A percentile compares a stretch with the other conserved stretches of the same genome.
Conservation (phyloP, 768 basidiomycete species). For the Nidularia pulvinata region DNA sequence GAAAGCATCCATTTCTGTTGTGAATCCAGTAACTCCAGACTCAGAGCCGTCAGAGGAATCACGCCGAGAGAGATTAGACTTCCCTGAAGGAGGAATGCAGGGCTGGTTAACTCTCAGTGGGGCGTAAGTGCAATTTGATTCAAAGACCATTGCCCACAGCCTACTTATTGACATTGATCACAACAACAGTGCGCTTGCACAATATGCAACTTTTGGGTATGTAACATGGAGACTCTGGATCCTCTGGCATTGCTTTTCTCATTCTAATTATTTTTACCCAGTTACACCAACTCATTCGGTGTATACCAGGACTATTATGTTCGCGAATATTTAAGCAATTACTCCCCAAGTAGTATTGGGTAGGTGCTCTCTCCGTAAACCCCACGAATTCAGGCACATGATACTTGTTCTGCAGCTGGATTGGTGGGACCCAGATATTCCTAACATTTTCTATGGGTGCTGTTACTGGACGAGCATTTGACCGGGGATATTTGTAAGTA, state of each 20-base stretch:
- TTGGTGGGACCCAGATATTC: conserved; percentile 54
- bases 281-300: conserved; percentile 33
- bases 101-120: conserved; percentile 44
- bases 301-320: conserved; percentile 40
- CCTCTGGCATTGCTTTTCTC: background rate
- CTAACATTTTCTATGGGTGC: conserved; percentile 46
- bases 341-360: conserved; percentile 33
- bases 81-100: conserved; percentile 37
- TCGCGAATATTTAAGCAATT: conserved; percentile 30
- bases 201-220: conserved; percentile 44
- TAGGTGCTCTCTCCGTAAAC: conserved; percentile 8
- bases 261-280: conserved; percentile 6
- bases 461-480: conserved; percentile 44
- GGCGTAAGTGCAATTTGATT: conserved; percentile 24
- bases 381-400: background rate
- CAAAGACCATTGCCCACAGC: background rate
- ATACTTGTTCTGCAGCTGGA: conserved; percentile 26
- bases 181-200: conserved; percentile 29
- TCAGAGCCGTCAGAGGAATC: background rate
- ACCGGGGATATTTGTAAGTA: conserved; percentile 50
- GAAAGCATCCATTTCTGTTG: too few relatives aligned
- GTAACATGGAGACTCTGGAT: background rate
- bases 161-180: background rate
- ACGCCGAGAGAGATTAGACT: too few relatives aligned
- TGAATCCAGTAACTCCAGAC: background rate